Base-by-base conservation (phyloP, 257 asterid genomes). In the Dorcoceras hygrometricum region DNA sequence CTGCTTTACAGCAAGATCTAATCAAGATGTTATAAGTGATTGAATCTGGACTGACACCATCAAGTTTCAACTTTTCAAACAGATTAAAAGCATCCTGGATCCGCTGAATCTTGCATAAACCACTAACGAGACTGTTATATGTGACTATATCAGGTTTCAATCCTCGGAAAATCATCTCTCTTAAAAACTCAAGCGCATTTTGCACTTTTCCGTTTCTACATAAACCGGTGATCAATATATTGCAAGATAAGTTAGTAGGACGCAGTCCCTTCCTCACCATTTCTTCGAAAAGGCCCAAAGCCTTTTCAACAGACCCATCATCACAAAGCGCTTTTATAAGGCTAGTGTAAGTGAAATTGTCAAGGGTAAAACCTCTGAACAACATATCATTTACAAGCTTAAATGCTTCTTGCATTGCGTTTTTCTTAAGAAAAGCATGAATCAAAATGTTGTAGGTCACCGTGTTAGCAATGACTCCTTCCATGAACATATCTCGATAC, bases 401-500 rank as follows among this genome's bases (percentile, higher is more conserved):
- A 26, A 89, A 77, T 16, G 92, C 98, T 72, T 87, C 83, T 51
- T 81, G 84, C 27, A 72, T 77, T 22, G 78, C 84, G 66, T 83
- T 73, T 72, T 63, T 80, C 71, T 78, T 81, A 71, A 89, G 53
- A 68, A 82, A 84, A 57, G 87, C 87, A 63, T 79, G 95, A 78
- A 91, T 91, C 77, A 89, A 70, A 0, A 90, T 91, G 77, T 91
- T 91, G 78, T 85, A 91, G 24, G 96, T 91, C 8, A 91, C 84
- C 6, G 85, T 83, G 76, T 89, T 89, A 29, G 95, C 96, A 80
- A 91, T 89, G 20, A 84, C 87, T 63, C 98, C 96, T 48, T 86
- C 92, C 69, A 74, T 76, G 75, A 81, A 89, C 92, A 91, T 89
- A 72, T 89, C 86, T 28, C 77, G 79, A 60, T 85, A 91, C 72